Percentiles rank a stretch among this genome's conserved stretches.
Evolutionary conservation across 768 basidiomycete species (phyloP).

Genomic region (Boletus patriciae): DNA sequence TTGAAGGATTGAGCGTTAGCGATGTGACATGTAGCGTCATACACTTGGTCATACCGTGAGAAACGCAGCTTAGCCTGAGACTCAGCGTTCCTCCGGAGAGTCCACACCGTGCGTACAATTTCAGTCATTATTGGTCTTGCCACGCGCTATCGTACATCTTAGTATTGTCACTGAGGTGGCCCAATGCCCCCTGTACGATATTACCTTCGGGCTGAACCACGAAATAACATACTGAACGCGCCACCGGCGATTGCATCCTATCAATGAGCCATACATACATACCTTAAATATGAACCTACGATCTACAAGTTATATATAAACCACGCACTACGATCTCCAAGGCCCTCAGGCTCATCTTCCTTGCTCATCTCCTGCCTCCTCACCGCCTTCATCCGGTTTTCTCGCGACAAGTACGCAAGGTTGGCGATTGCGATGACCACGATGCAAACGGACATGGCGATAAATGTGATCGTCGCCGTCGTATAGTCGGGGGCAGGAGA

Average conservation of each 20-base stretch:
- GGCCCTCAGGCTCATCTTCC: constrained; percentile 40
- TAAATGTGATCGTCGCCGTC: constrained; percentile 42
- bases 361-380: constrained; percentile 34
- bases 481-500: constrained; percentile 52
- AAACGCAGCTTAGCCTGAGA: no score
- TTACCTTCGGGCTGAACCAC: not conserved
- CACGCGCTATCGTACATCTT: no score
- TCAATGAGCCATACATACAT: not conserved
- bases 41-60: no score
- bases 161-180: not conserved
- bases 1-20: no score
- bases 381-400: constrained; percentile 48
- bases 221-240: no score
- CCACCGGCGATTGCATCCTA: not conserved
- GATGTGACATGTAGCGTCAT: no score
- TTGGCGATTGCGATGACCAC: constrained; percentile 40
- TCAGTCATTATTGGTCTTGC: no score
- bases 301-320: constrained; percentile 50
- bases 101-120: no score
- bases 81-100: no score
- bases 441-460: constrained; percentile 42
- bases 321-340: constrained; percentile 59
- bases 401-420: constrained; percentile 39
- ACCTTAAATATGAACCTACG: not conserved
- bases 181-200: not conserved